These are phyloP conservation scores for Calonectria multiphialidica DNA, from an alignment of 2,329 filamentous ascomycete genomes.

Conservation along the genomic window DNA sequence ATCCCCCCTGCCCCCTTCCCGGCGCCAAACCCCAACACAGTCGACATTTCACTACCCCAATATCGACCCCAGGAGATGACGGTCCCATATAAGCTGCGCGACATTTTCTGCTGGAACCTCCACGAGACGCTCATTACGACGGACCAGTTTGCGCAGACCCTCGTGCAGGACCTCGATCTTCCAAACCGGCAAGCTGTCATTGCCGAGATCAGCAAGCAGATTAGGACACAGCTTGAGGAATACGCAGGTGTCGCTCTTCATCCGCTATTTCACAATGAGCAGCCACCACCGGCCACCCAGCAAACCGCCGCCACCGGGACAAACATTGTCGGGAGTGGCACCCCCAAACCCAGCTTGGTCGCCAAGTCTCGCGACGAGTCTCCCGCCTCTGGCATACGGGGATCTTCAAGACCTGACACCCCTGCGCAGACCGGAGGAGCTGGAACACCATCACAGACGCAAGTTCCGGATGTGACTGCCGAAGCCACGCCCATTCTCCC, in stretches of 20 bases:
- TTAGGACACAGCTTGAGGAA: constrained; percentile 94
- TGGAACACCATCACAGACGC: constrained; percentile 60
- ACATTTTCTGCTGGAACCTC: constrained; percentile 98
- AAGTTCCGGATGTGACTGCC: constrained; percentile 72
- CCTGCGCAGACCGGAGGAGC: constrained; percentile 65
- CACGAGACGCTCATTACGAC: constrained; percentile 95
- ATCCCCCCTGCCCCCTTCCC: constrained; percentile 75
- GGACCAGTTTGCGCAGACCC: constrained; percentile 91
- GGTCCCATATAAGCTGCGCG: constrained; percentile 88
- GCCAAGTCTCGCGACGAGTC: constrained; percentile 54
- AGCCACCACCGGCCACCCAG: constrained; percentile 43
- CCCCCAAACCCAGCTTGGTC: constrained; percentile 45
- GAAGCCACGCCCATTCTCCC: constrained; percentile 71
- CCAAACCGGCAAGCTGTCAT: constrained; percentile 79
- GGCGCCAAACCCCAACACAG: constrained; percentile 69
- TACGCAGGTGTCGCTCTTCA: constrained; percentile 95
- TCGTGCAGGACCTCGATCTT: constrained; percentile 94
- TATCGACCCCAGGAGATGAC: constrained; percentile 85
- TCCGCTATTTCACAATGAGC: constrained; percentile 83
- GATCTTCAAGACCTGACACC: constrained; percentile 66
- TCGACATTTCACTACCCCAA: constrained; percentile 80
- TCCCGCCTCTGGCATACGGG: constrained; percentile 50
- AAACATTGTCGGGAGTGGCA: constrained; percentile 34
- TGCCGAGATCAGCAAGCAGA: constrained; percentile 90
- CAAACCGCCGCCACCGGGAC: constrained; percentile 33